A percentile compares a stretch with the other conserved stretches of the same genome.
These are phyloP conservation scores for Musa acuminata DNA, from an alignment of 176 grass and related monocot genomes.

Conservation along the genomic window DNA sequence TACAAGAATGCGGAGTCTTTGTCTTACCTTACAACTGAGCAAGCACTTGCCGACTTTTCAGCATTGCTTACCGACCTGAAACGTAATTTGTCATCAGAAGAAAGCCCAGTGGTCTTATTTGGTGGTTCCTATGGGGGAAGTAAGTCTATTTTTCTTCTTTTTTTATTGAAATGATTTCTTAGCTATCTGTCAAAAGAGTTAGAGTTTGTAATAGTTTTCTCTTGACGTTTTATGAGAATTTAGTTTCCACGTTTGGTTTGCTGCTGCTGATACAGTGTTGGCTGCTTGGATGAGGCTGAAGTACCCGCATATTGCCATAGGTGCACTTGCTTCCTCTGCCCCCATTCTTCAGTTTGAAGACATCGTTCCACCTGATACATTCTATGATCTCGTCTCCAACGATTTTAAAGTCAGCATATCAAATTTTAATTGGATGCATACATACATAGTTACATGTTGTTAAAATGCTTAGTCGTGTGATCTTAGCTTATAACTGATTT, in stretches of 20 bases:
- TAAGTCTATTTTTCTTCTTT: conserved; percentile 23
- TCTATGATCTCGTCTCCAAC: conserved; percentile 83
- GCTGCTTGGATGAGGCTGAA: conserved; percentile 99
- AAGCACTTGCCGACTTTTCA: conserved; percentile 82
- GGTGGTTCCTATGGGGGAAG: conserved; percentile 94
- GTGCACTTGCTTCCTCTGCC: conserved; percentile 74
- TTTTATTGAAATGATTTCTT: conserved; percentile 1
- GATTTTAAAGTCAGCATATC: conserved; percentile 63
- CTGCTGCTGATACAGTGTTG: conserved; percentile 40
- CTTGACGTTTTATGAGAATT: not conserved
- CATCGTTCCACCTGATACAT: conserved; percentile 59
- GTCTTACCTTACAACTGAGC: conserved; percentile 71
- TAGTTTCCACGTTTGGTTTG: not conserved
- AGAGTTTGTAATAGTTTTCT: not conserved
- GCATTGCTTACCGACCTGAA: conserved; percentile 66
- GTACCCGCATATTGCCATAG: conserved; percentile 77
- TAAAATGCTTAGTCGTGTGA: not conserved
- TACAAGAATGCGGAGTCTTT: conserved; percentile 62
- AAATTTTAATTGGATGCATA: not conserved
- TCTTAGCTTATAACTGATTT: conserved; percentile 25
- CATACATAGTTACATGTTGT: not conserved
- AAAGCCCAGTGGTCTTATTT: conserved; percentile 84
- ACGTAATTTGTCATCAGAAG: conserved; percentile 56
- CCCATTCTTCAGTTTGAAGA: conserved; percentile 97
- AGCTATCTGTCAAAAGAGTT: not conserved